Percentiles rank a stretch among this genome's conserved stretches.
These are phyloP conservation scores for Schizosaccharomyces octosporus DNA, from an alignment of 805 yeast genomes.

Conservation along the genomic window DNA sequence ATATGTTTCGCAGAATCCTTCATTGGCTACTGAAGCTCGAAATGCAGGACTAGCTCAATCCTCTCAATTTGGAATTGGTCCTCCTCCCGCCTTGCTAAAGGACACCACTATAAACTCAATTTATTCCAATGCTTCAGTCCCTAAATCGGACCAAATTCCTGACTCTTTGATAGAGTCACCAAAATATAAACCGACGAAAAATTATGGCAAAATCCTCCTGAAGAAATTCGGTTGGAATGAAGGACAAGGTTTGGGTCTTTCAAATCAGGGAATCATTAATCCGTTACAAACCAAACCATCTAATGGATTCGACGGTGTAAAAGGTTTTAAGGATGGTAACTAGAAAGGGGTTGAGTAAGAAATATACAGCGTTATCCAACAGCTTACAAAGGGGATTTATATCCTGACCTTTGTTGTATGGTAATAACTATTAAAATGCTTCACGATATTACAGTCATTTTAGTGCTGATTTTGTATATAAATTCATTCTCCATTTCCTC, in stretches of 20 bases:
- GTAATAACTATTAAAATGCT: no score
- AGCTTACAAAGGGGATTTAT: no score
- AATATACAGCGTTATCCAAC: no score
- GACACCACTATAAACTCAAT: not conserved
- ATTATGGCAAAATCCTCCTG: not conserved
- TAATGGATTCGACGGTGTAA: not conserved
- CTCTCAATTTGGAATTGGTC: not conserved
- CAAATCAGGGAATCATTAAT: not conserved
- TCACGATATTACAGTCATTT: no score
- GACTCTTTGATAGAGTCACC: not conserved
- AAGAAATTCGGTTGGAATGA: not conserved
- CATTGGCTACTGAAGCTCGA: not conserved
- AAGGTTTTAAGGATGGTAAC: not conserved
- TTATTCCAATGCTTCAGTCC: not conserved
- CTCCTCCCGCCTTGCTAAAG: not conserved
- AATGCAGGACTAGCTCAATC: not conserved
- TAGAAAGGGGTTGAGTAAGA: not conserved
- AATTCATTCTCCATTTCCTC: not conserved
- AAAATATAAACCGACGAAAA: not conserved
- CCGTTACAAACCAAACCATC: not conserved
- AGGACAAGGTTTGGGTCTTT: not conserved
- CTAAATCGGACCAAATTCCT: no score
- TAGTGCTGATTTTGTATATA: no score
- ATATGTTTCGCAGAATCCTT: not conserved
- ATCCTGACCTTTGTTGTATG: no score